Evolutionary conservation across 2,329 filamentous ascomycete genomes (phyloP), one percentile per base, ranked within the genome.

Genomic region (Scedosporium apiospermum): DNA sequence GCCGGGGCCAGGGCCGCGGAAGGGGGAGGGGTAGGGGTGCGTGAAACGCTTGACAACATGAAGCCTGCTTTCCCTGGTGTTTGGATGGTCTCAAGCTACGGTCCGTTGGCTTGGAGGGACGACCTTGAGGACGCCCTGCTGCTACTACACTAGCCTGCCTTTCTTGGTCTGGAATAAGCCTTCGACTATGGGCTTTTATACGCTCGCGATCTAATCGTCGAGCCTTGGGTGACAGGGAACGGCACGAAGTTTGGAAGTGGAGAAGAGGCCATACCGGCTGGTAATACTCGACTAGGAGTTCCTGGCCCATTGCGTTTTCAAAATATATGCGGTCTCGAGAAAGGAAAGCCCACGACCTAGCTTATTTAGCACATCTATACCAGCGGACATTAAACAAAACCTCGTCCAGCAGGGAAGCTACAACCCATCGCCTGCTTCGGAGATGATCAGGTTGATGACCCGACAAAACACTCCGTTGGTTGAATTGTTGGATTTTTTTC

Each of bases 1-100:
- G 82, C n/a, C 77, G 85, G 23, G 78, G 79, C 26, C 76, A 77
- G 61, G 78, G 80, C 26, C 67, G 74, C 41, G 75, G 74, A 27
- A 70, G 77, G 62, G 77, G 75, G 7, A 72, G 74, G 60, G 76
- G 76, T 57, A 73, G 75, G 61, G 74, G 74, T 23, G 49, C 23
- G 21, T 30, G 27, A 30, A 30, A 30, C 27, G 27, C 27, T 30
- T 30, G 27, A 30, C 6, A 30, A 6, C 27, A 30, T 30, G 27
- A 30, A 30, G 23, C 27, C 27, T 6, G 27, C 6, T 30, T 30
- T 9, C 42, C 42, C 14, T 10, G 42, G 42, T 46, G 23, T 23
- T 23, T 23, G 23, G 23, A 23, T 23, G 42, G 42, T 18, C 42
- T 46, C n/a, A 3, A 23, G 16, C 16, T 21, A 23, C 21, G 18